A percentile compares a stretch with the other conserved stretches of the same genome.
Evolutionary conservation across 192 early-diverging fungal genomes (phyloP).

Genomic region (Chytriomyces hyalinus): DNA sequence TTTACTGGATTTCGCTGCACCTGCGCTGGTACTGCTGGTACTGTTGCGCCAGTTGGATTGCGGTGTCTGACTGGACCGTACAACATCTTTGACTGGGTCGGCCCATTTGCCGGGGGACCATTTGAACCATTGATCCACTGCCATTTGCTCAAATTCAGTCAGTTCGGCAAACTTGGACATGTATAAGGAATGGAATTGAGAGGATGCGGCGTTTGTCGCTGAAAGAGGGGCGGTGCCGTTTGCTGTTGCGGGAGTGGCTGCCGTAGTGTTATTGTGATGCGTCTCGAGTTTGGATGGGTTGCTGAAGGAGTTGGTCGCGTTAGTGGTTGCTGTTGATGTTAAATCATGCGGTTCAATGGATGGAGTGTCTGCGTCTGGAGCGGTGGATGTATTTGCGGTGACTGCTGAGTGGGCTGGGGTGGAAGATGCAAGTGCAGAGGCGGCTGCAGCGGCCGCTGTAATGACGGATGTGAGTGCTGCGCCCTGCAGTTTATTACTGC

Average conservation of each 20-base stretch:
- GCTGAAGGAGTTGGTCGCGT: background rate
- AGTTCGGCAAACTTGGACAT: conserved; percentile 3
- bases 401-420: background rate
- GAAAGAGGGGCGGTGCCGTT: too few relatives aligned
- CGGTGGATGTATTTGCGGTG: too few relatives aligned
- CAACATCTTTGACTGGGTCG: conserved; percentile 7
- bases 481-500: background rate
- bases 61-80: background rate
- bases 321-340: background rate
- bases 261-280: too few relatives aligned
- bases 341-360: background rate
- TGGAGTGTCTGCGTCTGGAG: background rate
- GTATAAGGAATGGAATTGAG: background rate
- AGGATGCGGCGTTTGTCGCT: background rate
- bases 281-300: too few relatives aligned
- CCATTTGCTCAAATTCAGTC: conserved; percentile 44
- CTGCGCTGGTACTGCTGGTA: conserved; percentile 2
- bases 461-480: conserved; percentile 14
- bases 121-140: conserved; percentile 61
- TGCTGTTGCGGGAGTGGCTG: too few relatives aligned
- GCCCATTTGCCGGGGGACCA: conserved; percentile 51
- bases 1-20: background rate
- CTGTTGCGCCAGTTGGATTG: background rate
- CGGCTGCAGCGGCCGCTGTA: background rate
- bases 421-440: conserved; percentile 4